Evolutionary conservation across 2,329 filamentous ascomycete genomes (phyloP).

Genomic region (Microcera coccophila): DNA sequence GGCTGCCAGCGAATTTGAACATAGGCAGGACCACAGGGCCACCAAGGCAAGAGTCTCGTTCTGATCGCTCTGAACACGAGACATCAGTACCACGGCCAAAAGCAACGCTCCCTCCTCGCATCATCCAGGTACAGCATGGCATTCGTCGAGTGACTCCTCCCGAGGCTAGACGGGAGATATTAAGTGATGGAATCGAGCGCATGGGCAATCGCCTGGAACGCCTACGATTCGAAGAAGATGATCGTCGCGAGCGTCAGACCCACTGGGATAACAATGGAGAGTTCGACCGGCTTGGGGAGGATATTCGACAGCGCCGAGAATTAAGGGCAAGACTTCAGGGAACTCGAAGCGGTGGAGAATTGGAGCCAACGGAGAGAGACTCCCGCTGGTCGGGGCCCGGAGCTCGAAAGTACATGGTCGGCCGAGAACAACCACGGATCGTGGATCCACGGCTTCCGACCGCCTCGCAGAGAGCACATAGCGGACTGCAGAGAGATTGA

Average conservation of each 20-base stretch:
- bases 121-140: constrained; percentile 12
- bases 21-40: not conserved
- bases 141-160: constrained; percentile 16
- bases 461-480: too few relatives aligned
- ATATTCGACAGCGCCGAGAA: constrained; percentile 11
- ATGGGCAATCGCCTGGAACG: constrained; percentile 15
- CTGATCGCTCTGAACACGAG: constrained; percentile 7
- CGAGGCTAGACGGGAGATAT: constrained; percentile 15
- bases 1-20: not conserved
- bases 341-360: constrained; percentile 1
- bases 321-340: constrained; percentile 9
- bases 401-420: constrained; percentile 18
- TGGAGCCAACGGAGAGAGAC: constrained; percentile 3
- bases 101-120: constrained; percentile 9
- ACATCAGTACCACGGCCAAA: not conserved
- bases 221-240: constrained; percentile 9
- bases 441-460: too few relatives aligned
- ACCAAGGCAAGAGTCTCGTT: constrained; percentile 4
- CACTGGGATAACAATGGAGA: constrained; percentile 10
- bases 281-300: constrained; percentile 15
- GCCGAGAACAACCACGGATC: constrained; percentile 3
- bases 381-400: constrained; percentile 16
- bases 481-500: too few relatives aligned
- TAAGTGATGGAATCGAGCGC: constrained; percentile 6
- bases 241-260: constrained; percentile 6